Evolutionary conservation across 768 basidiomycete genomes (phyloP).

Genomic region (Termitomyces sp.): DNA sequence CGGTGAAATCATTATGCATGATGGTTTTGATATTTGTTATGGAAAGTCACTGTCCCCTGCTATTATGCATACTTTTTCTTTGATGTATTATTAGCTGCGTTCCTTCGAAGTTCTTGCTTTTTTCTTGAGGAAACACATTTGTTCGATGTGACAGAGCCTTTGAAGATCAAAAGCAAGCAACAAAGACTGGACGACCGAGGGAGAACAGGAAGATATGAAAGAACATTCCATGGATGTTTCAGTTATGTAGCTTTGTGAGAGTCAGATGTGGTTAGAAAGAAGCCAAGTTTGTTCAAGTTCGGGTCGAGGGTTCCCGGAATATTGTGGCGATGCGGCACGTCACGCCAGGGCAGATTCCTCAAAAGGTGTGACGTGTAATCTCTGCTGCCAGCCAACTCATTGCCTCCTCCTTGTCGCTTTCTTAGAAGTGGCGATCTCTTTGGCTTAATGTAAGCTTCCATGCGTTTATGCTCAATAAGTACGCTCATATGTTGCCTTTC

Average conservation of each 20-base stretch:
- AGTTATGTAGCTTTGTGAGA: background rate
- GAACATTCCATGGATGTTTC: background rate
- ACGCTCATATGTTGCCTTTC: background rate
- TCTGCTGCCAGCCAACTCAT: conserved; percentile 8
- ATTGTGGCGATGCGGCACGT: conserved; percentile 11
- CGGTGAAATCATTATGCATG: background rate
- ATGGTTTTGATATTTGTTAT: too few relatives aligned
- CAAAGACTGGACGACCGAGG: background rate
- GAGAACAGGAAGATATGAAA: background rate
- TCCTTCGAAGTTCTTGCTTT: background rate
- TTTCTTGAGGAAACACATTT: background rate
- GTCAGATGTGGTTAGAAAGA: background rate
- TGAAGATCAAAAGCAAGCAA: background rate
- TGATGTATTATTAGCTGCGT: background rate
- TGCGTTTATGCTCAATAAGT: background rate
- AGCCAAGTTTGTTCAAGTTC: background rate
- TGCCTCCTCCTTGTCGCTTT: background rate
- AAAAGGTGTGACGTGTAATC: conserved; percentile 14
- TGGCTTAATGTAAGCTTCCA: background rate
- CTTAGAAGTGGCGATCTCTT: background rate
- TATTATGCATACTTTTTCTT: background rate
- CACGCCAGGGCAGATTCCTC: background rate
- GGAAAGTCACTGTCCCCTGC: background rate
- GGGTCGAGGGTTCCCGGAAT: background rate
- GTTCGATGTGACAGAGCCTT: background rate